These are phyloP conservation scores for Carex sylvatica DNA, from an alignment of 202 grass and related monocot genomes.

Conservation along the genomic window DNA sequence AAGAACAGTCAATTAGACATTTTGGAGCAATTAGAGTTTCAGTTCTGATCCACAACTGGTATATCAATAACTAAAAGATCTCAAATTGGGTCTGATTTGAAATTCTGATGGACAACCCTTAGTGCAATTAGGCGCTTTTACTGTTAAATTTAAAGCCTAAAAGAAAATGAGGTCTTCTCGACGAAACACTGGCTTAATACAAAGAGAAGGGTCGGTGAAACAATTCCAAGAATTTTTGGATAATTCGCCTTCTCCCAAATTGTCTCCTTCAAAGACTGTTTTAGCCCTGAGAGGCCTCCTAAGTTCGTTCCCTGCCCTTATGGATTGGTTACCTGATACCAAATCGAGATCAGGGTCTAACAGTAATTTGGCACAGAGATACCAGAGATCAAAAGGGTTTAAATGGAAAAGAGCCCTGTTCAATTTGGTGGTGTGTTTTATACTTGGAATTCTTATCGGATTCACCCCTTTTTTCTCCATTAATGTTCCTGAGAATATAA, in stretches of 20 bases:
- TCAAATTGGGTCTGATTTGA: slow-evolving; percentile 4
- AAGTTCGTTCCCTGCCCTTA: slow-evolving; percentile 41
- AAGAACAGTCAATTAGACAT: not conserved
- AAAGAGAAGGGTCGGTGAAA: slow-evolving; percentile 53
- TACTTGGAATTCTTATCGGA: slow-evolving; percentile 67
- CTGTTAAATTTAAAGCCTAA: not conserved
- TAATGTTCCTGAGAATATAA: slow-evolving; percentile 43
- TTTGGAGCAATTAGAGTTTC: not conserved
- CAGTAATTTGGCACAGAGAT: slow-evolving; percentile 52
- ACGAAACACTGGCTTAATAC: slow-evolving; percentile 47
- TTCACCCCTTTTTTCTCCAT: slow-evolving; percentile 70
- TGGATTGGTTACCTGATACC: slow-evolving; percentile 40
- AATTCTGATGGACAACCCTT: not conserved
- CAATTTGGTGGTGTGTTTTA: slow-evolving; percentile 62
- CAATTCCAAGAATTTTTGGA: slow-evolving; percentile 56
- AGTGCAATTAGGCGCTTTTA: not conserved
- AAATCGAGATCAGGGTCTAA: slow-evolving; percentile 46
- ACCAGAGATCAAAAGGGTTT: slow-evolving; percentile 51
- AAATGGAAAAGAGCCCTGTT: slow-evolving; percentile 54
- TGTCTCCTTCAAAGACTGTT: slow-evolving; percentile 65
- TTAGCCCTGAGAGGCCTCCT: slow-evolving; percentile 59
- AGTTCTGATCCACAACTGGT: not conserved
- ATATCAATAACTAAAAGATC: not conserved
- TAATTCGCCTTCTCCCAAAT: slow-evolving; percentile 60
- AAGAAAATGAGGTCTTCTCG: slow-evolving; percentile 58